phyloP scores from a whole-genome alignment of 179 eudicot species.

The Silene vulgaris region DNA sequence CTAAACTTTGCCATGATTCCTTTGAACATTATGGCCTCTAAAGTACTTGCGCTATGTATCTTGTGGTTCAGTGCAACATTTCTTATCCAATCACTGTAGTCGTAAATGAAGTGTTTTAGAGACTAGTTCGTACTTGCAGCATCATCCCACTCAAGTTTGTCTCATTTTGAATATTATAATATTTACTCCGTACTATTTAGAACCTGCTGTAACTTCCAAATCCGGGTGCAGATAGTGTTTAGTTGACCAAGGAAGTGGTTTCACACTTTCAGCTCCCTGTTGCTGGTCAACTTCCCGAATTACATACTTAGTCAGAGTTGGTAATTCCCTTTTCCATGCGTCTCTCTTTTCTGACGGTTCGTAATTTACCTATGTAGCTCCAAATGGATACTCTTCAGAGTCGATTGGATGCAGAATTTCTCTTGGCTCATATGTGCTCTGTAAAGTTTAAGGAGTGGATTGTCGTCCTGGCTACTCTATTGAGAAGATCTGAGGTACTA shows the following conservation, averaged over 20 bases:
- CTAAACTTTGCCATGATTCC: not conserved
- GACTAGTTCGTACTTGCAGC: not conserved
- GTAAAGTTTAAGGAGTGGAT: constrained; percentile 99
- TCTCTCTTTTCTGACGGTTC: not conserved
- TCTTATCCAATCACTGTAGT: not conserved
- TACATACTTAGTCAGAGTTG: not conserved
- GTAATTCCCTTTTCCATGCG: not conserved
- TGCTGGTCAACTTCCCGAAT: not conserved
- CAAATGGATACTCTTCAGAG: constrained; percentile 87
- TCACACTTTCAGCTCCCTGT: not conserved
- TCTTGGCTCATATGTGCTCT: constrained; percentile 95
- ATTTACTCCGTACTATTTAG: not conserved
- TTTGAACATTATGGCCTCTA: not conserved
- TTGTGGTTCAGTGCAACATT: not conserved
- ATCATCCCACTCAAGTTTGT: not conserved
- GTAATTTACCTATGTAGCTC: constrained; percentile 43
- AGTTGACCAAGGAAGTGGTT: not conserved
- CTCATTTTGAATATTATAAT: not conserved
- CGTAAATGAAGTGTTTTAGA: not conserved
- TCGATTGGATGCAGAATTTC: constrained; percentile 96
- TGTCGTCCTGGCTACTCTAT: constrained; percentile 87
- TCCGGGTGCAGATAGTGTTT: not conserved
- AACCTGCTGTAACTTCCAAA: not conserved
- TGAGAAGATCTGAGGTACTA: constrained; percentile 88
- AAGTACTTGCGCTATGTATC: not conserved